phyloP scores from a whole-genome alignment of 306 rosid genomes.

The Rubus idaeus region DNA sequence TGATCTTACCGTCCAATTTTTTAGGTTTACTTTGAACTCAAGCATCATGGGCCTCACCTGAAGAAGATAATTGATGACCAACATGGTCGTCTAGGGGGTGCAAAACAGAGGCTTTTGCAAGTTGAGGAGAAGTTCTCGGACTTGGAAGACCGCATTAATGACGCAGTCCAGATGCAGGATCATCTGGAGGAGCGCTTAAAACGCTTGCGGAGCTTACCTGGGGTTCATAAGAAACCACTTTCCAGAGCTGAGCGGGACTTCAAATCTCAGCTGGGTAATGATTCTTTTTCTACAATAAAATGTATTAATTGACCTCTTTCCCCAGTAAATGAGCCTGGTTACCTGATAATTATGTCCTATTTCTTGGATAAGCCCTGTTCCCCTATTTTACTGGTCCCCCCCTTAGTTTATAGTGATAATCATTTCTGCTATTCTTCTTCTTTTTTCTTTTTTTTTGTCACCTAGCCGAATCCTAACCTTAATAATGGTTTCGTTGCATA shows the following conservation, averaged over 20 bases:
- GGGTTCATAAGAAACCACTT: slow-evolving; percentile 73
- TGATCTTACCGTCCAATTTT: slow-evolving; percentile 11
- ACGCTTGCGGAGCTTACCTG: slow-evolving; percentile 63
- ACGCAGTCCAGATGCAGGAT: slow-evolving; percentile 56
- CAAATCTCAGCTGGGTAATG: slow-evolving; percentile 85
- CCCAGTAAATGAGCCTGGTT: not conserved
- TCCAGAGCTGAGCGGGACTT: slow-evolving; percentile 84
- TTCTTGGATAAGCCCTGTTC: not conserved
- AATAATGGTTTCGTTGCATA: slow-evolving; percentile 5
- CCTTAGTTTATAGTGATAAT: not conserved
- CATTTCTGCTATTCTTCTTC: not conserved
- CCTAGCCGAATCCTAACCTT: not conserved
- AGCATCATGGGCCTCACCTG: slow-evolving; percentile 86
- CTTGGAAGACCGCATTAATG: slow-evolving; percentile 54
- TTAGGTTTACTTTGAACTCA: slow-evolving; percentile 81
- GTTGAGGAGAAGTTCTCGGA: slow-evolving; percentile 55
- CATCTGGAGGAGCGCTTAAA: slow-evolving; percentile 75
- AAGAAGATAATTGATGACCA: slow-evolving; percentile 73
- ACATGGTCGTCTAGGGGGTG: slow-evolving; percentile 57
- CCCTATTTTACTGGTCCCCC: not conserved
- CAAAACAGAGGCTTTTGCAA: slow-evolving; percentile 55
- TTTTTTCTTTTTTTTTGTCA: not conserved
- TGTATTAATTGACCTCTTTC: not conserved
- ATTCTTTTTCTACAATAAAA: slow-evolving; percentile 5
- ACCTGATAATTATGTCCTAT: not conserved